Base-by-base conservation (phyloP, 2,329 filamentous ascomycete genomes). In the Pseudogymnoascus sp. region DNA sequence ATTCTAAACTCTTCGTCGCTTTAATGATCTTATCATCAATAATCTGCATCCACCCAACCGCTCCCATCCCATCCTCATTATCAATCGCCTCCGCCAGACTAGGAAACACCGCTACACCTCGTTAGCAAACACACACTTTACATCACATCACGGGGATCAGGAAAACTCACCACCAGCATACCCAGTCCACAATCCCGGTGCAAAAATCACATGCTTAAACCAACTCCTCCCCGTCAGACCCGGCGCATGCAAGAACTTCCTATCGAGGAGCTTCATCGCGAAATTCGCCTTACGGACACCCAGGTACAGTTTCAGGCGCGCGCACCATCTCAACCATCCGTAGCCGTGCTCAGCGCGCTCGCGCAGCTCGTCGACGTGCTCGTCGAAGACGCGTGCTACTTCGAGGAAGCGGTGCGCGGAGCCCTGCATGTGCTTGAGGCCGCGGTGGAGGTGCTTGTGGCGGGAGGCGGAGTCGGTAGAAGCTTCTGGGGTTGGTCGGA, bases 161-260 rank as follows among this genome's bases (percentile, higher is more conserved):
- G 86, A 85, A 68, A 84, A 88, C 7, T 85, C 86, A 3, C 82
- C 85, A 2, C 92, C 93, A 0, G 91, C 80, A 74, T 97, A 97
- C 0, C 93, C 93, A 0, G 91, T 96, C 91, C 92, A 96, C 58
- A 93, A 74, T 0, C 93, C 93, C 0, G 93, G 93, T 1, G 93
- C 93, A 75, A 96, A 97, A 1, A 97, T 89, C 2, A 96, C 88
- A 71, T 97, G 93, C 78, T 97, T 97, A 79, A 93, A 97, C 92
- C 92, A 97, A 23, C 79, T 79, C 64, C 93, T 80, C 1, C 86
- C 85, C 72, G 96, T 93, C 18, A 97, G 76, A 0, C 93, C 93
- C 2, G 82, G 80, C 4, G 84, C 76, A 69, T 91, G 88, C 65
- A 97, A 70, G 75, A 97, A 96, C 60, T 87, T 80, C 14, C 92